Percentiles rank a stretch among this genome's conserved stretches.
Evolutionary conservation across 139 green algal genomes (phyloP).

Genomic region (Micractinium conductrix): DNA sequence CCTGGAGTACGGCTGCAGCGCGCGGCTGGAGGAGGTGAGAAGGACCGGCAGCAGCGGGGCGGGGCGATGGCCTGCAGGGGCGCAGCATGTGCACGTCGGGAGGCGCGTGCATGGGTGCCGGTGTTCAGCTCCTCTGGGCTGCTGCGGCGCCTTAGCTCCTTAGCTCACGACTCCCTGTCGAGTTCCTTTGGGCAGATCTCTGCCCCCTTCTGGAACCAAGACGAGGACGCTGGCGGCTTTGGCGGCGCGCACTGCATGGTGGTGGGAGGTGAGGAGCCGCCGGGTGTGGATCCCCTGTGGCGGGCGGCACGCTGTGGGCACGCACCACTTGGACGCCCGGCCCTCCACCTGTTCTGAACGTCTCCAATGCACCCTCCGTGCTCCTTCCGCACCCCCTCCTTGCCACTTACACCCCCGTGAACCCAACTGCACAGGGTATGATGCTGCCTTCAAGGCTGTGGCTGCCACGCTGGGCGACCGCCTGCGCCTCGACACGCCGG

Average conservation of each 20-base stretch:
- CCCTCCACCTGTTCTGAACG: too few relatives aligned
- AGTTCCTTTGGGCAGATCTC: conserved; percentile 51
- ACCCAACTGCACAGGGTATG: too few relatives aligned
- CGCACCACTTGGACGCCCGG: too few relatives aligned
- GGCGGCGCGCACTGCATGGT: conserved; percentile 90
- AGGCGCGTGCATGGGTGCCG: too few relatives aligned
- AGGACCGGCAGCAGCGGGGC: not conserved
- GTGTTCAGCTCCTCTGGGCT: not conserved
- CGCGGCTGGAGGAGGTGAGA: conserved; percentile 52
- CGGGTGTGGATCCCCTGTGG: too few relatives aligned
- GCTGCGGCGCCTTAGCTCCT: too few relatives aligned
- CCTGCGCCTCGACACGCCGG: conserved; percentile 26
- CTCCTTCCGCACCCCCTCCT: too few relatives aligned
- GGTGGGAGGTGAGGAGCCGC: conserved; percentile 74
- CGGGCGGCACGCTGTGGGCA: too few relatives aligned
- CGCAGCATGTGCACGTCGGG: too few relatives aligned
- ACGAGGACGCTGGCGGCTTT: conserved; percentile 89
- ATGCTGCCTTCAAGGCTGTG: conserved; percentile 37
- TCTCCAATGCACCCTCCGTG: too few relatives aligned
- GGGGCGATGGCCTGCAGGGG: not conserved
- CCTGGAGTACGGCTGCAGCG: conserved; percentile 90
- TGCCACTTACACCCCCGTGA: too few relatives aligned
- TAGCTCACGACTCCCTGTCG: too few relatives aligned
- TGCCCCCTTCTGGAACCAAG: conserved; percentile 86
- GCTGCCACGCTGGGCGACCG: conserved; percentile 57